Evolutionary conservation across 306 rosid genomes (phyloP).

Genomic region (Albizia julibrissin): DNA sequence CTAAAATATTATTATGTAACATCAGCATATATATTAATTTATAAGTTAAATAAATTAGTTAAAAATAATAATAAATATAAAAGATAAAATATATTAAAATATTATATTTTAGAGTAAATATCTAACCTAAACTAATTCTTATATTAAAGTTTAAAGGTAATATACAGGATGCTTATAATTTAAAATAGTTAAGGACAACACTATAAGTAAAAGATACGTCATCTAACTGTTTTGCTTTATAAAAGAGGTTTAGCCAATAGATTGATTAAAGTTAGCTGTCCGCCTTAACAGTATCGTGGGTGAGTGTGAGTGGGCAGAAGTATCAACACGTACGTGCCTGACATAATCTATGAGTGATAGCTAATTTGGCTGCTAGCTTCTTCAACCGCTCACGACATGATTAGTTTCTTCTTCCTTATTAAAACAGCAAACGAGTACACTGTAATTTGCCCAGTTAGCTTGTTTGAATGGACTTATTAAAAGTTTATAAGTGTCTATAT

Average conservation of each 20-base stretch:
- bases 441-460: background rate
- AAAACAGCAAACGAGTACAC: background rate
- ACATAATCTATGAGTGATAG: background rate
- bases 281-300: background rate
- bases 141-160: no score
- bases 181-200: background rate
- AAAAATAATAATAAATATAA: no score
- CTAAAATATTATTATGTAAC: no score
- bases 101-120: no score
- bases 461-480: no score
- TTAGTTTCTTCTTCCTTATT: background rate
- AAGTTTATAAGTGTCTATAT: no score
- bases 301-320: background rate
- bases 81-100: no score
- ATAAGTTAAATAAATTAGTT: no score
- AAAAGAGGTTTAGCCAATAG: background rate
- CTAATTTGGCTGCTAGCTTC: background rate
- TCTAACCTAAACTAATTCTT: no score
- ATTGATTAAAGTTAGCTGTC: background rate
- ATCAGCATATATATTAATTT: no score
- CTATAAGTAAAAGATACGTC: no score
- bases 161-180: background rate
- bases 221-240: no score
- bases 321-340: background rate
- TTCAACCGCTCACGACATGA: background rate